Percentiles rank a stretch among this genome's conserved stretches.
Evolutionary conservation across 805 yeast genomes (phyloP).

Genomic region (Saccharomycopsis amapae): DNA sequence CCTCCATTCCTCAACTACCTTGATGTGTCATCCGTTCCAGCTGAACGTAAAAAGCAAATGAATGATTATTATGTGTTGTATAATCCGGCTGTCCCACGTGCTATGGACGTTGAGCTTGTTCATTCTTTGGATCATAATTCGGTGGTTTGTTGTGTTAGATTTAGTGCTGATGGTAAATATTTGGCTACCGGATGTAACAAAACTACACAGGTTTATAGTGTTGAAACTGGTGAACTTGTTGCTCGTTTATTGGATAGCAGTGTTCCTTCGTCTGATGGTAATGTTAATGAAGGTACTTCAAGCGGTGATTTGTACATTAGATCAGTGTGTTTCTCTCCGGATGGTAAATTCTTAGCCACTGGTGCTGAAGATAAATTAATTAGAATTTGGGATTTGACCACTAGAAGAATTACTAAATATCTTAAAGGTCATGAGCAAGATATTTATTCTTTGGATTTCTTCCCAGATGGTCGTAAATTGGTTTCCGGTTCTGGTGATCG

Average conservation of each 20-base stretch:
- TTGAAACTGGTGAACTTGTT: slow-evolving; percentile 82
- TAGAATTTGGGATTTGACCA: slow-evolving; percentile 91
- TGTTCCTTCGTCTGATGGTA: background rate
- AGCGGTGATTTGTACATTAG: slow-evolving; percentile 86
- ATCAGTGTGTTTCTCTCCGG: slow-evolving; percentile 95
- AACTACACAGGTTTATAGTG: slow-evolving; percentile 89
- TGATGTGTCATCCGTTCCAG: slow-evolving; percentile 70
- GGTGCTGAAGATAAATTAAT: slow-evolving; percentile 86
- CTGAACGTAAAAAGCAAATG: slow-evolving; percentile 72
- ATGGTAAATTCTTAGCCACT: slow-evolving; percentile 64
- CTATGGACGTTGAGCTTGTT: slow-evolving; percentile 79
- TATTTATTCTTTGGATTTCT: slow-evolving; percentile 89
- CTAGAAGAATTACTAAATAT: slow-evolving; percentile 77
- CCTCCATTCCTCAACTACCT: slow-evolving; percentile 75
- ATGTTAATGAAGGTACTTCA: slow-evolving; percentile 26
- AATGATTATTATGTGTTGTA: slow-evolving; percentile 83
- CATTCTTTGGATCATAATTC: slow-evolving; percentile 88
- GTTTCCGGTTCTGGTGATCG: slow-evolving; percentile 96
- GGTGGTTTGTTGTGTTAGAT: slow-evolving; percentile 94
- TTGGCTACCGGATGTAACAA: slow-evolving; percentile 98
- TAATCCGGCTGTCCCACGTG: slow-evolving; percentile 67
- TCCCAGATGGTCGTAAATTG: slow-evolving; percentile 88
- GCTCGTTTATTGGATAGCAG: slow-evolving; percentile 67
- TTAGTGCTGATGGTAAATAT: slow-evolving; percentile 84
- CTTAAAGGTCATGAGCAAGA: slow-evolving; percentile 96